These are phyloP conservation scores for Rhododendron simsii DNA, from an alignment of 148 eudicot species.

Conservation along the genomic window DNA sequence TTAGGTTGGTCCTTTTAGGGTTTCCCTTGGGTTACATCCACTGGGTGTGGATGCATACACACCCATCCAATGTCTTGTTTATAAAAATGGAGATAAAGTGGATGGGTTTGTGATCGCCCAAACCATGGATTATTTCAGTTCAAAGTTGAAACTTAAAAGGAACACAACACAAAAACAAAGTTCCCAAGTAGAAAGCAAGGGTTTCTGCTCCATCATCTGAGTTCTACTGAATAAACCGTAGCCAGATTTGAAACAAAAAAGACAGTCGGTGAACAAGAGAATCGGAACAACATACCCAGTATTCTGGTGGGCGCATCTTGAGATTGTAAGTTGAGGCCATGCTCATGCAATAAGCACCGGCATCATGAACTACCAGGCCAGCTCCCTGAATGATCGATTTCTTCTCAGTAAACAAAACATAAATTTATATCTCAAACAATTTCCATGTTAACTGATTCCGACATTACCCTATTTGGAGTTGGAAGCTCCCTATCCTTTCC, in stretches of 20 bases:
- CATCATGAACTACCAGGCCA: conserved; percentile 94
- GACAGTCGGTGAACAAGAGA: neutral
- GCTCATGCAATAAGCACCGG: conserved; percentile 99
- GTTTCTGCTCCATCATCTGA: neutral
- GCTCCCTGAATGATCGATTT: conserved; percentile 54
- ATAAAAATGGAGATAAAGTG: neutral
- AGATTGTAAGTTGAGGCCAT: conserved; percentile 99
- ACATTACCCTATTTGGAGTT: conserved; percentile 59
- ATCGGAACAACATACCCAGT: conserved; percentile 57
- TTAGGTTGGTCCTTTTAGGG: neutral
- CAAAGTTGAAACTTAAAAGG: neutral
- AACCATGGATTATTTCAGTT: neutral
- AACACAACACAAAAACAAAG: neutral
- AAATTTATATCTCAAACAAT: neutral
- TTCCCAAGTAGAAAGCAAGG: neutral
- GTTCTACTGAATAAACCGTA: neutral
- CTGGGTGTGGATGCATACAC: neutral
- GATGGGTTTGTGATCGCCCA: neutral
- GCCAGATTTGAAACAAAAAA: neutral
- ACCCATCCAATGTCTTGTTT: neutral
- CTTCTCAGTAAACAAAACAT: neutral
- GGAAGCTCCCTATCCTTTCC: conserved; percentile 90
- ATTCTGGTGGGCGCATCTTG: conserved; percentile 99
- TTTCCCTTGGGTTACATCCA: neutral
- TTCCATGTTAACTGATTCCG: neutral